Conservation (phyloP, 108 stramenopile species). For the Nitzschia sp. region DNA sequence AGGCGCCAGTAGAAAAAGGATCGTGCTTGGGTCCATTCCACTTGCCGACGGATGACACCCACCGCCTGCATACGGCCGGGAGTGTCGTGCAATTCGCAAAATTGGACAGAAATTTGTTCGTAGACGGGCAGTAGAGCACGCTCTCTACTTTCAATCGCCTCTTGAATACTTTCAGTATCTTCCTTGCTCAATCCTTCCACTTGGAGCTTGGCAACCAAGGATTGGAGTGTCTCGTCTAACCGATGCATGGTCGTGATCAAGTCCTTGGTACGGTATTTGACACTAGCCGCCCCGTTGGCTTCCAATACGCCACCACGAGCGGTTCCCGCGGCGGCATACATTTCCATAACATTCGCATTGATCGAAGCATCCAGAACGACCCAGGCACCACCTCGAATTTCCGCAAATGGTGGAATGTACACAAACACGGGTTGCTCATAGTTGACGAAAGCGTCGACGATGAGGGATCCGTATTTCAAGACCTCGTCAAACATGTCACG, state of each 20-base stretch:
- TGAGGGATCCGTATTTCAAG: slow-evolving; percentile 97
- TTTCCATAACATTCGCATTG: slow-evolving; percentile 97
- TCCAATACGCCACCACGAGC: slow-evolving; percentile 98
- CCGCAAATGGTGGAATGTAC: slow-evolving; percentile 98
- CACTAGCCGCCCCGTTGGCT: slow-evolving; percentile 95
- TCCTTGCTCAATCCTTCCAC: slow-evolving; percentile 37
- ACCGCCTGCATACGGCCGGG: slow-evolving; percentile 99
- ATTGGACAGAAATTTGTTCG: slow-evolving; percentile 95
- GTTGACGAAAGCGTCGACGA: slow-evolving; percentile 98
- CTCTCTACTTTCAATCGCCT: slow-evolving; percentile 63
- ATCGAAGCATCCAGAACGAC: slow-evolving; percentile 99
- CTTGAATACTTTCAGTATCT: slow-evolving; percentile 40
- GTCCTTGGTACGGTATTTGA: slow-evolving; percentile 97
- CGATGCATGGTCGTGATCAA: slow-evolving; percentile 93
- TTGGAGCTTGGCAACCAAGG: slow-evolving; percentile 70
- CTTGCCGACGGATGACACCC: slow-evolving; percentile 91
- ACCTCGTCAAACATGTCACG: slow-evolving; percentile 99
- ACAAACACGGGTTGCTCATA: slow-evolving; percentile 99
- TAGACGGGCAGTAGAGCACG: slow-evolving; percentile 88
- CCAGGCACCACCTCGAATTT: slow-evolving; percentile 99
- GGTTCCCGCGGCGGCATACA: slow-evolving; percentile 88
- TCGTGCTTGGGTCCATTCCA: slow-evolving; percentile 91
- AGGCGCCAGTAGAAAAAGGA: slow-evolving; percentile 97
- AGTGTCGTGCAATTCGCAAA: slow-evolving; percentile 99
- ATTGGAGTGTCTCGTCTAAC: slow-evolving; percentile 81